Evolutionary conservation across 805 yeast species (phyloP), one percentile per base, ranked within the genome.

Genomic region (Yarrowia yakushimensis): DNA sequence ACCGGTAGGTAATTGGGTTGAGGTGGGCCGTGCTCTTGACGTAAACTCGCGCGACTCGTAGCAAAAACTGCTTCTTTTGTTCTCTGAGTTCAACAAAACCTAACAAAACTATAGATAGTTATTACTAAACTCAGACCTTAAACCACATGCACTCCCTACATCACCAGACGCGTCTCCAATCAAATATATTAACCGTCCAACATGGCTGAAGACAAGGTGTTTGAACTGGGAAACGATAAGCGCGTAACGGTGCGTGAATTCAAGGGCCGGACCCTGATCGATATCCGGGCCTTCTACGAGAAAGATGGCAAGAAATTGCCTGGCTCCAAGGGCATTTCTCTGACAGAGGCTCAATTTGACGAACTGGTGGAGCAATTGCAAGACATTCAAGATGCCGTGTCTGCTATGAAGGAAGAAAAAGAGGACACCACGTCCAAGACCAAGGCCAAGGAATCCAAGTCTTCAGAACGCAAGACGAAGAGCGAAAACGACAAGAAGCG

Each of bases 271-370:
- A 82, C 81, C 33, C 75, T 91, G 66, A 83, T 93, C 13, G 97
- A 92, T 69, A 88, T 92, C 60, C 81, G 98, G 64, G 97, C 92
- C 71, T 90, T 78, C 75, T 92, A 90, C 72, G 48, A 64, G 22
- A 78, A 78, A 60, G 82, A 84, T 55, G 86, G 86, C 6, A 86
- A 84, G 65, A 78, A 80, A 76, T 80, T 80, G 64, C 98, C 98
- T 0, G 96, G 96, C 0, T 86, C 84, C 70, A 92, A 92, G 74
- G 75, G 76, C 1, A 72, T 72, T 27, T 67, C 75, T 36, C 63
- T 72, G 60, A 67, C 67, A 11, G 63, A 54, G 22, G 71, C 67
- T 2, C 62, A 45, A 18, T 72, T 74, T 72, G 59, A 59, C 12
- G 64, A 60, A 52, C 65, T 72, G 12, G 60, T 67, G 34, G 62